Evolutionary conservation across 495 filamentous ascomycete genomes (phyloP).

Genomic region (Annulohypoxylon bovei): DNA sequence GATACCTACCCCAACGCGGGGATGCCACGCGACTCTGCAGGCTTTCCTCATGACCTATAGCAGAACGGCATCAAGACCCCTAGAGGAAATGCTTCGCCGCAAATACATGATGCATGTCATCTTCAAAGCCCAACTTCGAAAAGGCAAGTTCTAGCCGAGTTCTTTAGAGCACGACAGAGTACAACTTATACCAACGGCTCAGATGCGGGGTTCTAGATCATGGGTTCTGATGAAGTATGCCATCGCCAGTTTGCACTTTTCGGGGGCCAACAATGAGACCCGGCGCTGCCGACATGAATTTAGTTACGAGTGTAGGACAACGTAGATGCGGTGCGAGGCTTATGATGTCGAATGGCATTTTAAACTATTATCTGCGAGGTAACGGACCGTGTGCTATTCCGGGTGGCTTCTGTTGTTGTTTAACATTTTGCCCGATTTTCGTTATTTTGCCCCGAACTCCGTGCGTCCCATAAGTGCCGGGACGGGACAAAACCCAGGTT

Average conservation of each 20-base stretch:
- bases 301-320: slow-evolving; percentile 13
- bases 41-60: slow-evolving; percentile 34
- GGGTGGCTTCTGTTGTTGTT: background rate
- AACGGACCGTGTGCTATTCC: slow-evolving; percentile 18
- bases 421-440: background rate
- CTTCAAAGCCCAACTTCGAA: slow-evolving; percentile 4
- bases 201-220: slow-evolving; percentile 19
- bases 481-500: slow-evolving; percentile 14
- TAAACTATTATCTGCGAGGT: slow-evolving; percentile 18
- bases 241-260: slow-evolving; percentile 7
- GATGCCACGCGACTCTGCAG: slow-evolving; percentile 41
- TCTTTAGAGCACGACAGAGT: background rate
- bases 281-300: slow-evolving; percentile 15
- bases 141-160: background rate
- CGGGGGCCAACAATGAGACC: background rate
- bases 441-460: slow-evolving; percentile 9
- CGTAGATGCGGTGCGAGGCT: slow-evolving; percentile 15
- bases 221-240: slow-evolving; percentile 15
- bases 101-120: slow-evolving; percentile 33
- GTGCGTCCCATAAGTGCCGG: background rate
- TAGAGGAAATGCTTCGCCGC: slow-evolving; percentile 6
- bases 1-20: slow-evolving; percentile 37
- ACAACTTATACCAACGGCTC: background rate
- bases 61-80: background rate
- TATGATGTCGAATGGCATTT: slow-evolving; percentile 14